Evolutionary conservation across 345 rosid species (phyloP).

Genomic region (Dipteronia sinensis): DNA sequence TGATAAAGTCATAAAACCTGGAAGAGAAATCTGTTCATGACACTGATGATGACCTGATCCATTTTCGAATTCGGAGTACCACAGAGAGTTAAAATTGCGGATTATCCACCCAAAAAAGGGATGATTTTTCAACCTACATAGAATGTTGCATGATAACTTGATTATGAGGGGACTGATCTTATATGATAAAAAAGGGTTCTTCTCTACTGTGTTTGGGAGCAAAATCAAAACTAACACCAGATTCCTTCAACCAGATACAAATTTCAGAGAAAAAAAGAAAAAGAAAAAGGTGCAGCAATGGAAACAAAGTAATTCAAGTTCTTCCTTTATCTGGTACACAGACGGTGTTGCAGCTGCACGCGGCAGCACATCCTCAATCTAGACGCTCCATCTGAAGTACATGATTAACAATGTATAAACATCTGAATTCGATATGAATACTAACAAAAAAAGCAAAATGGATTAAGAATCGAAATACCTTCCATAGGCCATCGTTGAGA

Average conservation of each 20-base stretch:
- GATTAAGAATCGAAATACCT: conserved; percentile 46
- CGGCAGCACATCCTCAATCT: conserved; percentile 46
- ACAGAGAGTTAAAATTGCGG: background rate
- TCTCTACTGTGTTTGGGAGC: conserved; percentile 13
- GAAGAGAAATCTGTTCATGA: background rate
- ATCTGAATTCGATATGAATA: background rate
- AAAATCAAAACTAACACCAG: background rate
- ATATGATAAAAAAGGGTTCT: conserved; percentile 10
- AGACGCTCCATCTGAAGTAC: conserved; percentile 81
- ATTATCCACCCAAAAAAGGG: background rate
- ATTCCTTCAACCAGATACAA: conserved; percentile 3
- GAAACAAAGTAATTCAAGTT: background rate
- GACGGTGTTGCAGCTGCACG: conserved; percentile 21
- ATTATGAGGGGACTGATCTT: background rate
- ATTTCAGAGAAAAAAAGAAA: conserved; percentile 3
- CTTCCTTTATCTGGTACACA: conserved; percentile 8
- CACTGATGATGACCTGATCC: no score
- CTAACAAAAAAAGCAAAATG: background rate
- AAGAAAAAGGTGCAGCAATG: background rate
- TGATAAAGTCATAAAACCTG: background rate
- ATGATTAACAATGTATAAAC: background rate
- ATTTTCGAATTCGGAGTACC: background rate
- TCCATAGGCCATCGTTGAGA: conserved; percentile 98
- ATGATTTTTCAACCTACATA: background rate
- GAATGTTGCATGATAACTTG: background rate